Evolutionary conservation across 305 asterid genomes (phyloP).

Genomic region (Fraxinus dipetala): DNA sequence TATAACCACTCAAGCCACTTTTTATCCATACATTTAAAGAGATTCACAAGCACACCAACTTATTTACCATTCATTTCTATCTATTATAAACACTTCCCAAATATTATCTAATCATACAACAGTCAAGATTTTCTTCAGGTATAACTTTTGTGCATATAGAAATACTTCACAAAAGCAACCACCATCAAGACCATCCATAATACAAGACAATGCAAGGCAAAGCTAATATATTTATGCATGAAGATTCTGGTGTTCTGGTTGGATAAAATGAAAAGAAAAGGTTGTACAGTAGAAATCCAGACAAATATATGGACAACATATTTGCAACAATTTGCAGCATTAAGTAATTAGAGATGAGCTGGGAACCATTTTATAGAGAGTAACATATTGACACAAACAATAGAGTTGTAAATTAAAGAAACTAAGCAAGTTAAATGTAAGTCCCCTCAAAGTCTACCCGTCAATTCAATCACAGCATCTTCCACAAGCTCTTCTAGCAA

Average conservation of each 20-base stretch:
- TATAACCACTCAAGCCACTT: neutral
- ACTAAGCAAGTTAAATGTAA: slow-evolving; percentile 19
- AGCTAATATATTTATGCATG: neutral
- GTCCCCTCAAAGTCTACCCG: slow-evolving; percentile 42
- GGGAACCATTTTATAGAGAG: slow-evolving; percentile 33
- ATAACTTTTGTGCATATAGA: neutral
- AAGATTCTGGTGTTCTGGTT: neutral
- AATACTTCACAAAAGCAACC: neutral
- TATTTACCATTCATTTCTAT: neutral
- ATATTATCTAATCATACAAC: neutral
- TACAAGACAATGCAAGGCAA: neutral
- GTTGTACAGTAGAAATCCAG: slow-evolving; percentile 28
- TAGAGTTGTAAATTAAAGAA: slow-evolving; percentile 14
- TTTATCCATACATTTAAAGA: neutral
- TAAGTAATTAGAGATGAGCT: slow-evolving; percentile 32
- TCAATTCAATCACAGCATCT: slow-evolving; percentile 64
- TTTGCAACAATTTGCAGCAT: slow-evolving; percentile 24
- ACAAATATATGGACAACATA: slow-evolving; percentile 12
- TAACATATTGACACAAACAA: slow-evolving; percentile 33
- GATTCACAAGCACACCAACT: neutral
- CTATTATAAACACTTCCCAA: neutral
- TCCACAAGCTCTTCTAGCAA: slow-evolving; percentile 71
- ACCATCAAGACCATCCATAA: slow-evolving; percentile 1
- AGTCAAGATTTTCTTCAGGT: neutral
- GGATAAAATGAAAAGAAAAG: neutral